Evolutionary conservation across 2,329 filamentous ascomycete species (phyloP).

Genomic region (Clarireedia monteithiana): DNA sequence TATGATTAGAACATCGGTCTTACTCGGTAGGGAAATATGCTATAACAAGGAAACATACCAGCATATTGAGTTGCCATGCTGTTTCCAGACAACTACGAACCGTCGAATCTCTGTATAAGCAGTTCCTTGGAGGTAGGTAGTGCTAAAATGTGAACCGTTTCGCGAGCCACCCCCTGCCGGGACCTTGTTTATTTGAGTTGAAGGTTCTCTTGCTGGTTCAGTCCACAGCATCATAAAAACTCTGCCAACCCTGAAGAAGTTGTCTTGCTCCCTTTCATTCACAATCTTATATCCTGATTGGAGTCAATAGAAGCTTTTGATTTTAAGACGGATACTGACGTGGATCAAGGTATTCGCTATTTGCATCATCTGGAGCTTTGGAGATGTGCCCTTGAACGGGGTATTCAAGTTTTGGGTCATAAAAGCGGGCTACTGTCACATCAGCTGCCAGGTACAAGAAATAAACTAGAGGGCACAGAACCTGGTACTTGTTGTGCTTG

Average conservation of each 20-base stretch:
- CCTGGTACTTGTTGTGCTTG: background rate
- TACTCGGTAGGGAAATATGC: background rate
- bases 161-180: conserved; percentile 3
- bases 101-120: conserved; percentile 20
- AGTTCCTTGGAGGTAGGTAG: conserved; percentile 7
- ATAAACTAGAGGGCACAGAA: background rate
- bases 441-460: background rate
- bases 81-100: conserved; percentile 19
- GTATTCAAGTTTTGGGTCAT: background rate
- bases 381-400: background rate
- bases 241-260: conserved; percentile 18
- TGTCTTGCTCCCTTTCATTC: background rate
- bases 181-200: background rate
- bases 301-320: background rate
- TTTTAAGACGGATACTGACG: background rate
- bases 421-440: too few relatives aligned
- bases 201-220: conserved; percentile 13
- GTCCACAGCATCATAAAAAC: conserved; percentile 25
- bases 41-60: conserved; percentile 5
- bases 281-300: background rate
- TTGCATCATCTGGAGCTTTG: background rate
- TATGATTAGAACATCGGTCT: background rate
- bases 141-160: conserved; percentile 8
- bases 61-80: conserved; percentile 19
- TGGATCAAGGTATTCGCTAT: background rate